These are phyloP conservation scores for Kalanchoe fedtschenkoi DNA, from an alignment of 164 flowering plant genomes.

Conservation along the genomic window DNA sequence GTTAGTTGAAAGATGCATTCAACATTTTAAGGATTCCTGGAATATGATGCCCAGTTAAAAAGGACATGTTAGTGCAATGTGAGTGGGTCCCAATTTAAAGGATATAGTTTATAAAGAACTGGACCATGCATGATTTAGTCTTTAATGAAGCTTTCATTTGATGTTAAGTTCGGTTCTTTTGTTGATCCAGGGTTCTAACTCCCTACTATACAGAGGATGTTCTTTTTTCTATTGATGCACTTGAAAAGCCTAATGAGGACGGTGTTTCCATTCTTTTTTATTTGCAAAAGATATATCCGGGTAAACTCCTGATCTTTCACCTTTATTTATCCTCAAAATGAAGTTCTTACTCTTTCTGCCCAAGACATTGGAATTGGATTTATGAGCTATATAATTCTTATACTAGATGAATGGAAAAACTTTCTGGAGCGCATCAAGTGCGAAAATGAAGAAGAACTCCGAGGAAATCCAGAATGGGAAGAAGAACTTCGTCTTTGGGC, in stretches of 20 bases:
- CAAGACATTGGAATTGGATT: neutral
- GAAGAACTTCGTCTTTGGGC: slow-evolving; percentile 39
- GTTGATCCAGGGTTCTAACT: slow-evolving; percentile 27
- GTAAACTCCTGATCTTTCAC: slow-evolving; percentile 9
- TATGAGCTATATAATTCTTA: neutral
- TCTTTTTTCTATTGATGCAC: slow-evolving; percentile 20
- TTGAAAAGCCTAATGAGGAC: slow-evolving; percentile 34
- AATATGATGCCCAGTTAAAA: neutral
- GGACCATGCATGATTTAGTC: neutral
- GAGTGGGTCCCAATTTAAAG: neutral
- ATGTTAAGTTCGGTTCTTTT: neutral
- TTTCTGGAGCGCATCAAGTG: slow-evolving; percentile 27
- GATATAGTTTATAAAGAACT: neutral
- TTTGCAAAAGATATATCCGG: slow-evolving; percentile 37
- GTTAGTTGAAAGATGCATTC: neutral
- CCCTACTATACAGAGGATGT: slow-evolving; percentile 40
- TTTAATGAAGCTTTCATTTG: neutral
- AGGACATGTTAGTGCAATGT: neutral
- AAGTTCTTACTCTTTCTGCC: neutral
- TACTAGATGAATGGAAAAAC: slow-evolving; percentile 36
- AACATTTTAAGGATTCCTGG: neutral
- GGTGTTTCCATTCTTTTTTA: slow-evolving; percentile 38
- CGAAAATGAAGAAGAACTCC: slow-evolving; percentile 17
- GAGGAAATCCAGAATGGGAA: slow-evolving; percentile 13
- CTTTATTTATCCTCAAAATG: neutral